Conservation (phyloP, 345 rosid genomes). For the Salix viminalis region DNA sequence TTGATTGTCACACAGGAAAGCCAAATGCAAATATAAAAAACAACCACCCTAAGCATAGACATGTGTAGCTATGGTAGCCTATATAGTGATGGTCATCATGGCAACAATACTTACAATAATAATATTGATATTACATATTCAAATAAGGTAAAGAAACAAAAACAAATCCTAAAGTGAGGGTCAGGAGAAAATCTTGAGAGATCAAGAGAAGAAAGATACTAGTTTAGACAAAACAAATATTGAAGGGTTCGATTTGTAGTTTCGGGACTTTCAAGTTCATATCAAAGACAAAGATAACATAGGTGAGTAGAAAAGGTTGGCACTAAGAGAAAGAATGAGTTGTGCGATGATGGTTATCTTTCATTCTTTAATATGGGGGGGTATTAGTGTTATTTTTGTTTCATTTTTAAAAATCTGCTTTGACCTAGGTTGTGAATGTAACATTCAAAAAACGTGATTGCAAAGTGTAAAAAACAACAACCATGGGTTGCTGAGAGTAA, state of each 20-base stretch:
- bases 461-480: no score
- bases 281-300: background rate
- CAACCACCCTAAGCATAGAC: no score
- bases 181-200: slow-evolving; percentile 76
- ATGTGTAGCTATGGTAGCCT: slow-evolving; percentile 48
- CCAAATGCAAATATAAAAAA: background rate
- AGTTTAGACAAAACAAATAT: background rate
- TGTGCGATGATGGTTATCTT: no score
- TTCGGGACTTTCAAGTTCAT: background rate
- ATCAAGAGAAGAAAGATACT: slow-evolving; percentile 33
- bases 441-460: no score
- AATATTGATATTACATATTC: slow-evolving; percentile 20
- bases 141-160: slow-evolving; percentile 41
- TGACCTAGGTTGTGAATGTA: no score
- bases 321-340: no score
- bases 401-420: no score
- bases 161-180: slow-evolving; percentile 51
- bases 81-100: slow-evolving; percentile 7
- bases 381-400: no score
- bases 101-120: slow-evolving; percentile 17
- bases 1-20: background rate
- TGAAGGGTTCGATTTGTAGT: slow-evolving; percentile 9
- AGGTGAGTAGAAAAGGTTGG: no score
- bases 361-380: no score
- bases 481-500: no score